These are phyloP conservation scores for Collybia sordida DNA, from an alignment of 768 basidiomycete genomes.

Conservation along the genomic window DNA sequence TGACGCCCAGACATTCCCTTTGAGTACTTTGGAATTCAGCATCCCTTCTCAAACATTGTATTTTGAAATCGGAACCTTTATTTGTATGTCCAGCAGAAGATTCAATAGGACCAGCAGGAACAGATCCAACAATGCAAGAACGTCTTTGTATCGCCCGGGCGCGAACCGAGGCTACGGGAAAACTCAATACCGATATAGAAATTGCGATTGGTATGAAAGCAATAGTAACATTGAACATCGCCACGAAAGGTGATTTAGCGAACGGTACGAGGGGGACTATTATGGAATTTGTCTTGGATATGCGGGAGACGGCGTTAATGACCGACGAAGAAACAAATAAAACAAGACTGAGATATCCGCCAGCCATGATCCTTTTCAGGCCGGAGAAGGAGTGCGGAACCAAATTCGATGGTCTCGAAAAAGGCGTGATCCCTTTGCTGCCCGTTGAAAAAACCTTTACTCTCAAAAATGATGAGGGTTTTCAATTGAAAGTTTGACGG, in stretches of 20 bases:
- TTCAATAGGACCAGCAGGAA: slow-evolving; percentile 11
- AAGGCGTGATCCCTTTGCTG: slow-evolving; percentile 29
- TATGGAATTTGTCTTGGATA: slow-evolving; percentile 30
- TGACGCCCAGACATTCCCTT: slow-evolving; percentile 29
- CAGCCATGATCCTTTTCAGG: slow-evolving; percentile 30
- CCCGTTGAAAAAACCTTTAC: slow-evolving; percentile 17
- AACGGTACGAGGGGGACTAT: slow-evolving; percentile 35
- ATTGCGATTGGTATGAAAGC: slow-evolving; percentile 37
- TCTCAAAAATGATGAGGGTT: slow-evolving; percentile 9
- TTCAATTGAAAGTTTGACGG: not conserved
- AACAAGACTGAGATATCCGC: slow-evolving; percentile 24
- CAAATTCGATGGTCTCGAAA: slow-evolving; percentile 24
- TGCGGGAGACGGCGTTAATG: slow-evolving; percentile 19
- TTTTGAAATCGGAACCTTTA: slow-evolving; percentile 8
- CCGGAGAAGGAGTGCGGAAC: slow-evolving; percentile 23
- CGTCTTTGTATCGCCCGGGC: not conserved
- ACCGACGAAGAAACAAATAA: slow-evolving; percentile 6
- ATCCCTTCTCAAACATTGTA: slow-evolving; percentile 20
- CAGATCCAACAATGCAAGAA: not conserved
- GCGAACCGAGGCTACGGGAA: slow-evolving; percentile 7
- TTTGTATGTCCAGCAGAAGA: slow-evolving; percentile 25
- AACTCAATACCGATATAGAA: slow-evolving; percentile 19
- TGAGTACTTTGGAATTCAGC: slow-evolving; percentile 26
- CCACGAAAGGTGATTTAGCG: slow-evolving; percentile 39
- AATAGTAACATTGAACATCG: slow-evolving; percentile 37